Evolutionary conservation across 2,329 filamentous ascomycete species (phyloP), one percentile per base, ranked within the genome.

Genomic region (Pleurostoma richardsiae): DNA sequence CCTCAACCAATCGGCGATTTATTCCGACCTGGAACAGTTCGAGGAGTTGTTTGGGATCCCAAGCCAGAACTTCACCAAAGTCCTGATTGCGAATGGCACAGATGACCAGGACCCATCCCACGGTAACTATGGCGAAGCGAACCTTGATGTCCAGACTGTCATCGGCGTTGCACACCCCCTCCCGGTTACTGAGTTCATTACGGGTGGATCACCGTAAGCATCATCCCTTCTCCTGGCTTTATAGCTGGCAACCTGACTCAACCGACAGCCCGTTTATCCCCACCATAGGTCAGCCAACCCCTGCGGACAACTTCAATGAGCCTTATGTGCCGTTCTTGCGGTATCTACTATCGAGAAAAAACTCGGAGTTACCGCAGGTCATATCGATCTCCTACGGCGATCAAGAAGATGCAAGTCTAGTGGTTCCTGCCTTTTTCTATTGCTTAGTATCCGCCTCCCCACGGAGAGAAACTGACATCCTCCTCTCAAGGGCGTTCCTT

Each of bases 311-410:
- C 50, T 67, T 67, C 7, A 83, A 86, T 54, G 85, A 88, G 65
- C 83, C 83, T 0, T 89, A 83, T 59, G 69, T 88, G 3, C 76
- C 76, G 11, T 82, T 84, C 61, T 72, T 84, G 5, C 72, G 76
- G 47, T 78, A 83, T 59, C 69, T 88, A 7, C 66, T 86, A 3
- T 60, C 67, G 26, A 71, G 83, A 26, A 62, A 70, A 1, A 73
- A 80, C 49, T 60, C 69, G 3, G 60, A 77, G 19, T 68, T 88
- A 0, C 85, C 86, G 0, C 73, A 78, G 4, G 78, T 86, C 19
- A 71, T 89, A 39, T 77, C 75, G 39, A 85, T 82, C n/a, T 88
- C 83, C 0, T 89, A 88, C 57, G 83, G 82, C 29, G 83, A 86
- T 54, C 73, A 83, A 41, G 85, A 89, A 48, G 48, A 52, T 41